Conservation (phyloP, 257 asterid species). For the Solanum verrucosum region DNA sequence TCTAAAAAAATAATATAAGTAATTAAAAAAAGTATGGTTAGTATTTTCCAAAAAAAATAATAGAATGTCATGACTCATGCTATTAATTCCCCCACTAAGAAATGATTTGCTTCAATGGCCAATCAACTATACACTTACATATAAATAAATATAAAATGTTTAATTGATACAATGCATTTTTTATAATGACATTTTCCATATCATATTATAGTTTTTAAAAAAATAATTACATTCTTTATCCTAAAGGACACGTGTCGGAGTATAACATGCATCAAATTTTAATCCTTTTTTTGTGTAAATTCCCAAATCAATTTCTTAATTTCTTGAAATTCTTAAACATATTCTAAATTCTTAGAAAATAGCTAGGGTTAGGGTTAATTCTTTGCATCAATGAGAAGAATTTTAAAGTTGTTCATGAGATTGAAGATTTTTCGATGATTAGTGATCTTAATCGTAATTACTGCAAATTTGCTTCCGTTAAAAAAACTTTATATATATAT, state of each 20-base stretch:
- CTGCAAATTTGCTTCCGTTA: no score
- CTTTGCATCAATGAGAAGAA: no score
- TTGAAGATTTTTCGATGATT: no score
- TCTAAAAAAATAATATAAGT: not conserved
- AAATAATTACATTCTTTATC: not conserved
- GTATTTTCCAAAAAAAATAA: not conserved
- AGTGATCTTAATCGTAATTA: no score
- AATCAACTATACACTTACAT: not conserved
- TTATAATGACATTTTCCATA: not conserved
- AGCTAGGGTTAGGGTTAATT: no score
- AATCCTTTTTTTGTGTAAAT: not conserved
- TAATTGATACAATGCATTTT: not conserved
- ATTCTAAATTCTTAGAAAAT: no score
- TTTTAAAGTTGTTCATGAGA: no score
- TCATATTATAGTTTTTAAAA: no score
- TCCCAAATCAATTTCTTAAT: not conserved
- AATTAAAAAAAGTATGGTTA: not conserved
- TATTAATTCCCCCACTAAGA: not conserved
- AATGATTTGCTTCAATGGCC: not conserved
- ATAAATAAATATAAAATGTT: not conserved
- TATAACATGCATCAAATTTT: not conserved
- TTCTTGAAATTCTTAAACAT: not conserved
- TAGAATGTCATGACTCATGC: not conserved
- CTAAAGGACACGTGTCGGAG: not conserved
- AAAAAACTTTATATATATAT: no score